Percentiles rank a stretch among this genome's conserved stretches.
Evolutionary conservation across 805 yeast species (phyloP).

Genomic region (Myxozyma vanderwaltii): DNA sequence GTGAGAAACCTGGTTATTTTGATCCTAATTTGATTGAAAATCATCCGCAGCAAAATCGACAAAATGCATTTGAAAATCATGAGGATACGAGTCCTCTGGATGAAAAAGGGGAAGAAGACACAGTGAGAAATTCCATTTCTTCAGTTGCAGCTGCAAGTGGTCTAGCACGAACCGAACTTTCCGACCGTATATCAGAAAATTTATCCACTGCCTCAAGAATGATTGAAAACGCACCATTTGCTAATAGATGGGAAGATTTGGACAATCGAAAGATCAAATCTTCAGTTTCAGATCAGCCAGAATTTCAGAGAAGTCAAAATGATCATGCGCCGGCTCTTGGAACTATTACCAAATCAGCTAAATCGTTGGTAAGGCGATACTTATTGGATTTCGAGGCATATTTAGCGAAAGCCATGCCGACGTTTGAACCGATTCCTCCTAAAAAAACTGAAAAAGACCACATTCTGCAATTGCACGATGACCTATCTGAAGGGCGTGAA

Average conservation of each 20-base stretch:
- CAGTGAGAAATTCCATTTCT: background rate
- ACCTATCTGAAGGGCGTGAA: background rate
- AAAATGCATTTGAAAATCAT: background rate
- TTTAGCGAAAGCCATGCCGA: conserved; percentile 16
- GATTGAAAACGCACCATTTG: background rate
- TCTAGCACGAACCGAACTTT: background rate
- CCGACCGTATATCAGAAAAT: background rate
- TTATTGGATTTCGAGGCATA: conserved; percentile 3
- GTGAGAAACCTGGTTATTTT: too few species aligned
- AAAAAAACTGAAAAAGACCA: background rate
- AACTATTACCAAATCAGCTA: background rate
- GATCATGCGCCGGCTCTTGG: background rate
- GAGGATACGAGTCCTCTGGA: background rate
- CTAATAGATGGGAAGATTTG: background rate
- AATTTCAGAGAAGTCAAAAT: too few species aligned
- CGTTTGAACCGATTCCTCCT: conserved; percentile 1
- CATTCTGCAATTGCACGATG: background rate
- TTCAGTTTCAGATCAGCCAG: too few species aligned
- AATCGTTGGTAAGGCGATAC: conserved; percentile 1
- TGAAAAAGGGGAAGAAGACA: background rate
- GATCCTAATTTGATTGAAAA: too few species aligned
- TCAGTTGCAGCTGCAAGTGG: background rate
- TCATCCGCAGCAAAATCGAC: background rate
- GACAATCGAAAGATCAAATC: background rate
- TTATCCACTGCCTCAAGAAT: background rate